A percentile compares a stretch with the other conserved stretches of the same genome.
These are phyloP conservation scores for Lachnellula arida DNA, from an alignment of 2,329 filamentous ascomycete genomes.

Conservation along the genomic window DNA sequence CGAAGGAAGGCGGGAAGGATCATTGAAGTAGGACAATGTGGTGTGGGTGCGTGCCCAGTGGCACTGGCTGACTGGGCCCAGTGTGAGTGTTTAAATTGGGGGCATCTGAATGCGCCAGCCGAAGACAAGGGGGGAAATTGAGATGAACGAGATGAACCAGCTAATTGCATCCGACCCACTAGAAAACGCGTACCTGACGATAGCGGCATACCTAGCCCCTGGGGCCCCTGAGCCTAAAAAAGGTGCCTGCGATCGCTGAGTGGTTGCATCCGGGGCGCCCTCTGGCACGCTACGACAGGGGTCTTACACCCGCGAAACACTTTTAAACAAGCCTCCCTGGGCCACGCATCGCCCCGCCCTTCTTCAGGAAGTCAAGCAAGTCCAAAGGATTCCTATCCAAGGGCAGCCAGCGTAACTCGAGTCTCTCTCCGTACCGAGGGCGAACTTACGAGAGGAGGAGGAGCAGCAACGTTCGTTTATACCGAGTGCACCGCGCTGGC, in stretches of 20 bases:
- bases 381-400: no score
- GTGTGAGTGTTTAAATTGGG: slow-evolving; percentile 17
- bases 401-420: no score
- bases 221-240: neutral
- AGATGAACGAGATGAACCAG: slow-evolving; percentile 29
- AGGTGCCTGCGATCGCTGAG: slow-evolving; percentile 4
- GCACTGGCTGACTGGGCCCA: neutral
- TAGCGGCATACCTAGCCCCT: neutral
- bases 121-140: slow-evolving; percentile 25
- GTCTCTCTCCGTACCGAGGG: no score
- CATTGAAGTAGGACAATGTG: slow-evolving; percentile 4
- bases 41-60: slow-evolving; percentile 2
- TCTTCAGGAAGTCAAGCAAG: no score
- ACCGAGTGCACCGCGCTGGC: no score
- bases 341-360: neutral
- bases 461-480: neutral
- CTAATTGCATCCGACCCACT: slow-evolving; percentile 14
- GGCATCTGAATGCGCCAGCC: slow-evolving; percentile 5
- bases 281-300: slow-evolving; percentile 14
- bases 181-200: slow-evolving; percentile 22
- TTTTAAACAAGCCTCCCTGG: neutral
- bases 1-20: slow-evolving; percentile 6
- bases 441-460: neutral
- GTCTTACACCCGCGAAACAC: slow-evolving; percentile 5
- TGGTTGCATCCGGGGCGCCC: slow-evolving; percentile 9